Evolutionary conservation across 2,329 filamentous ascomycete genomes (phyloP), one percentile per base, ranked within the genome.

Genomic region (Xylaria hypoxylon): DNA sequence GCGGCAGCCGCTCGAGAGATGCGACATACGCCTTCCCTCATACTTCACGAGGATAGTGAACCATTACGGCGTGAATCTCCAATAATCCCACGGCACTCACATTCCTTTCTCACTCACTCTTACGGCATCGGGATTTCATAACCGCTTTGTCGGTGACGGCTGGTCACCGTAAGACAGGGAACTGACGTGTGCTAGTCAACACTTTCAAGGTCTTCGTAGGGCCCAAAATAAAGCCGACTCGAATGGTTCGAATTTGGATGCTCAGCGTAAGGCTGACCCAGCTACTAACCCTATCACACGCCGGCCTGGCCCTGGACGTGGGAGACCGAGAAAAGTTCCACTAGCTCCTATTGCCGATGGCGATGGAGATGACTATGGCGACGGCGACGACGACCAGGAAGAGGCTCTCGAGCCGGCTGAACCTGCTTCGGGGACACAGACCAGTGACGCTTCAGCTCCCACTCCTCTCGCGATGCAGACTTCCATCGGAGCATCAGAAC

Each of bases 261-360:
- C 67, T 47, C 70, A 80, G 24, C 77, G 79, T 47, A 82, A 78
- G 64, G 45, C 78, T 61, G 86, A 89, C 71, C 86, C 86, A 8
- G 84, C 83, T 0, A 59, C 79, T 68, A 88, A 89, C 64, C 87
- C 87, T 57, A 88, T 89, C 71, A 88, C 85, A n/a, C 81, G 86
- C 17, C 82, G 87, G 28, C 86, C 87, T 3, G 87, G 87, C 0
- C 86, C 86, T 3, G 86, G 86, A 13, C 82, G 86, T 50, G 85
- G 86, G 1, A 80, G 86, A 6, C 84, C 85, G 0, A 80, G 82
- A 59, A 88, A 87, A 73, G 76, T 79, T 45, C 77, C 77, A n/a
- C 70, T 72, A 44, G 70, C 60, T 42, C 69, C 68, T 24, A 58
- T 70, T 44, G 22, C 28, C 33, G 56, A 51, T 40, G 8, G 42